Evolutionary conservation across 2,329 filamentous ascomycete species (phyloP).

Genomic region (Monosporascus cannonballus): DNA sequence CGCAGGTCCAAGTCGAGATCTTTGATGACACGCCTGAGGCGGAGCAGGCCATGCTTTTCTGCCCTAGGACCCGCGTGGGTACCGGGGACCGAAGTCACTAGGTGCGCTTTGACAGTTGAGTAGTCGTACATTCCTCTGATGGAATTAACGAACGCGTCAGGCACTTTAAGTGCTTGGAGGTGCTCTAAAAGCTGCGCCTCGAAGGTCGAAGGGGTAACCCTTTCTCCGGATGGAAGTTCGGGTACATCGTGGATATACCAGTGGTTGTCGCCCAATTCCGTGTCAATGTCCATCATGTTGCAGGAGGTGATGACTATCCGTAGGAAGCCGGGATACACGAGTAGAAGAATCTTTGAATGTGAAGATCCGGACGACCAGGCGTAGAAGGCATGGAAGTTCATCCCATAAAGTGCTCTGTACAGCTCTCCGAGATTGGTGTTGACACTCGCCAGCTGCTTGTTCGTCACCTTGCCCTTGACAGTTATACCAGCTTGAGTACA

Average conservation of each 20-base stretch:
- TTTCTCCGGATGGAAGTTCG: neutral
- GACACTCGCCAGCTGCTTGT: slow-evolving; percentile 11
- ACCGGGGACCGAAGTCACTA: slow-evolving; percentile 18
- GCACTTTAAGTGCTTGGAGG: slow-evolving; percentile 12
- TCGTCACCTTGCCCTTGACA: slow-evolving; percentile 7
- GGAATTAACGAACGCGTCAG: slow-evolving; percentile 13
- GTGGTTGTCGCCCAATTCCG: slow-evolving; percentile 18
- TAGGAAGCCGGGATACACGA: slow-evolving; percentile 17
- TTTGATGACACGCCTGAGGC: slow-evolving; percentile 12
- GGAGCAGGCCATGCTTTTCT: slow-evolving; percentile 15
- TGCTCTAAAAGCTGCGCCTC: slow-evolving; percentile 14
- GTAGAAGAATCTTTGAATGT: slow-evolving; percentile 17
- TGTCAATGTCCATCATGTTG: slow-evolving; percentile 22
- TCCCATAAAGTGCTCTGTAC: slow-evolving; percentile 11
- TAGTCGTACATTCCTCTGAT: slow-evolving; percentile 17
- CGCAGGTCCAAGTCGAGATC: slow-evolving; percentile 8
- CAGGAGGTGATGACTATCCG: slow-evolving; percentile 20
- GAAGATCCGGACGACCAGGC: slow-evolving; percentile 14
- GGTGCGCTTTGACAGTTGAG: slow-evolving; percentile 14
- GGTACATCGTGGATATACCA: slow-evolving; percentile 23
- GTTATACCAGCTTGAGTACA: slow-evolving; percentile 5
- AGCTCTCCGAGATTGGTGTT: slow-evolving; percentile 5
- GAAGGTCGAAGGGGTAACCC: slow-evolving; percentile 5
- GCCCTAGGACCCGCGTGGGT: slow-evolving; percentile 11
- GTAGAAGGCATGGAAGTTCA: slow-evolving; percentile 18